Percentiles rank a stretch among this genome's conserved stretches.
Conservation (phyloP, 176 grass and related monocot species). For the Oryza glumipatula region DNA sequence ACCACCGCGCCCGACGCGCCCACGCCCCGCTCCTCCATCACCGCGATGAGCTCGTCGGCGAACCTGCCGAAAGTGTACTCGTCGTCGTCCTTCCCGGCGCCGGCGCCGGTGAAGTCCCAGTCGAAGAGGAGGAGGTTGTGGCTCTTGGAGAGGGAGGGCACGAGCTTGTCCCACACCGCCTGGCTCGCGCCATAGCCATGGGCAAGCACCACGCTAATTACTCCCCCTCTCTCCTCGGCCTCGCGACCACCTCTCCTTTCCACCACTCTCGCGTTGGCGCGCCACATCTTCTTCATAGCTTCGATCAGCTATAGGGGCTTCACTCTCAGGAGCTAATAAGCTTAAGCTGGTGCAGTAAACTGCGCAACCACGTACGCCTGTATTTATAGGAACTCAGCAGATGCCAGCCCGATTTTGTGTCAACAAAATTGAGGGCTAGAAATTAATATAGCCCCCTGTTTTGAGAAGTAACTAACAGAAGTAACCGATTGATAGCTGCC, state of each 20-base stretch:
- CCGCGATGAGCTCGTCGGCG: conserved; percentile 59
- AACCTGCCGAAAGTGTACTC: conserved; percentile 54
- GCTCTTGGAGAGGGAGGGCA: conserved; percentile 38
- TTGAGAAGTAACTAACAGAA: too few species aligned
- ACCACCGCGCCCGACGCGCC: conserved; percentile 31
- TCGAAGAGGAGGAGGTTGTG: conserved; percentile 73
- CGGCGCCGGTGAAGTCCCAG: conserved; percentile 65
- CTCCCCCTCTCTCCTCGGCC: not conserved
- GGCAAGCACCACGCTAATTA: conserved; percentile 56
- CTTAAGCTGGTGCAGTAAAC: not conserved
- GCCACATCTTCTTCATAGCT: conserved; percentile 32
- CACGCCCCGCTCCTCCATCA: conserved; percentile 56
- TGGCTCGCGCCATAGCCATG: conserved; percentile 81
- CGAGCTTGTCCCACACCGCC: conserved; percentile 57
- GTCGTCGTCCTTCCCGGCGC: not conserved
- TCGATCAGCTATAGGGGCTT: not conserved
- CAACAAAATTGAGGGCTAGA: too few species aligned
- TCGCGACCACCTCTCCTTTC: conserved; percentile 34
- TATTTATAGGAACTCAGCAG: not conserved
- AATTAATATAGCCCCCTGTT: too few species aligned
- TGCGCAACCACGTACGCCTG: not conserved
- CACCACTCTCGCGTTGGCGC: conserved; percentile 52
- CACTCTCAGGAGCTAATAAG: not conserved
- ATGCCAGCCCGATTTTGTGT: too few species aligned
- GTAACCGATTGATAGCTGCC: too few species aligned